Conservation (phyloP, 352 stramenopile species). For the Lagenidium sp. region DNA sequence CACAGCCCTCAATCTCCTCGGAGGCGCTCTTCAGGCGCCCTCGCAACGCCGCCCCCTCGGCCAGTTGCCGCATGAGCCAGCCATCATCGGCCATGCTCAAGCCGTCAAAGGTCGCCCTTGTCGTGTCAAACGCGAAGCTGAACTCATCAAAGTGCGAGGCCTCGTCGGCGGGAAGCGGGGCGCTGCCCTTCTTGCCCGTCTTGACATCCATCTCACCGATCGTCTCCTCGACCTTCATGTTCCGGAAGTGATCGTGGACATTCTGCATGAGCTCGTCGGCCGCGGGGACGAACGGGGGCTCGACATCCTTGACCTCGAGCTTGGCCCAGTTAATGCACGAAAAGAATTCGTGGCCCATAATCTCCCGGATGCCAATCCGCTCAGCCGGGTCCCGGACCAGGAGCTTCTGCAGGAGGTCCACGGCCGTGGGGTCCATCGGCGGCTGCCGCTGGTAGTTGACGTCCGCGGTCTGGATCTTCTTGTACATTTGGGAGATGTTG, state of each 20-base stretch:
- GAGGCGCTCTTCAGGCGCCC: conserved; percentile 39
- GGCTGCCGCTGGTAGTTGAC: conserved; percentile 72
- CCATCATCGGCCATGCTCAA: conserved; percentile 78
- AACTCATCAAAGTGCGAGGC: conserved; percentile 85
- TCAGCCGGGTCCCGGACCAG: conserved; percentile 63
- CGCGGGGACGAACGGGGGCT: conserved; percentile 71
- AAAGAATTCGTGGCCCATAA: conserved; percentile 71
- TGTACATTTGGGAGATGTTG: conserved; percentile 85
- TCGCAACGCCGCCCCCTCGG: conserved; percentile 67
- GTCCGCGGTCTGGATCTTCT: conserved; percentile 83
- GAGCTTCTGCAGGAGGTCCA: conserved; percentile 71
- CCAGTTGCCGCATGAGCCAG: conserved; percentile 72
- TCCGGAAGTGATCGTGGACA: conserved; percentile 82
- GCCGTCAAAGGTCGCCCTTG: conserved; percentile 61
- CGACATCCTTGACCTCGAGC: conserved; percentile 73
- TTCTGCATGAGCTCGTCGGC: conserved; percentile 82
- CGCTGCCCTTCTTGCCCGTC: conserved; percentile 45
- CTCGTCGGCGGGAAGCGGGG: conserved; percentile 22
- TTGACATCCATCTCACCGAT: conserved; percentile 61
- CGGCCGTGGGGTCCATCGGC: conserved; percentile 47
- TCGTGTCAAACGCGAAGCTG: conserved; percentile 81
- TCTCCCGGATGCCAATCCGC: conserved; percentile 46
- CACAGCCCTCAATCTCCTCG: conserved; percentile 43
- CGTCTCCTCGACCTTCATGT: conserved; percentile 84
- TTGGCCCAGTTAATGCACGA: conserved; percentile 52